Conservation (phyloP, 495 filamentous ascomycete genomes). For the Pseudomonodictys pantanalensis region DNA sequence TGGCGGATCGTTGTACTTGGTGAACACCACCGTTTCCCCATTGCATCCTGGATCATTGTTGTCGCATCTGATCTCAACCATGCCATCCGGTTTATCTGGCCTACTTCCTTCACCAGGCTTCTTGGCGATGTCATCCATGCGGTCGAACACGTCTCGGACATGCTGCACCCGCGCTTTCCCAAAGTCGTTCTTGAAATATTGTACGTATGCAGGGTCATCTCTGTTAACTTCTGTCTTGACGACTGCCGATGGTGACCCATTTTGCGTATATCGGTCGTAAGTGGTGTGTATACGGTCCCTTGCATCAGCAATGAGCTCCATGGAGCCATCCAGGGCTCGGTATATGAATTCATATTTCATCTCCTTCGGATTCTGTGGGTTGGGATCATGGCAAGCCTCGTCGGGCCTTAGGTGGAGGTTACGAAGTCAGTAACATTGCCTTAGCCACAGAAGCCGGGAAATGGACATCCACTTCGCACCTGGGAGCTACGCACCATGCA, state of each 20-base stretch:
- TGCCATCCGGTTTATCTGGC: neutral
- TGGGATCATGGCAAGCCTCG: no score
- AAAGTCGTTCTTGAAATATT: neutral
- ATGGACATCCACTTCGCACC: no score
- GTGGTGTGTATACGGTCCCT: neutral
- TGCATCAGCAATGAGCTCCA: neutral
- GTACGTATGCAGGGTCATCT: neutral
- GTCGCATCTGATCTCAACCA: neutral
- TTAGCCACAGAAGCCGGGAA: no score
- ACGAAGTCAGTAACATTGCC: no score
- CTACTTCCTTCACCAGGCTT: neutral
- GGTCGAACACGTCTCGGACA: neutral
- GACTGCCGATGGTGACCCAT: neutral
- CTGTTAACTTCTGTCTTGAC: neutral
- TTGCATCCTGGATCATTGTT: neutral
- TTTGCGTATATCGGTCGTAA: neutral
- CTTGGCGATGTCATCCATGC: neutral
- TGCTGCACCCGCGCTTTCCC: neutral
- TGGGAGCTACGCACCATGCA: no score
- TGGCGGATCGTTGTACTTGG: neutral
- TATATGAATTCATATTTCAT: neutral
- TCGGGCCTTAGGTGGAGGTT: no score
- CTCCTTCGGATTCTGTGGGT: no score
- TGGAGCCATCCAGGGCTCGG: neutral
- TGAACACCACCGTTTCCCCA: neutral